Conservation (phyloP, 1,139 yeast genomes). For the Yamadazyma aaseri region DNA sequence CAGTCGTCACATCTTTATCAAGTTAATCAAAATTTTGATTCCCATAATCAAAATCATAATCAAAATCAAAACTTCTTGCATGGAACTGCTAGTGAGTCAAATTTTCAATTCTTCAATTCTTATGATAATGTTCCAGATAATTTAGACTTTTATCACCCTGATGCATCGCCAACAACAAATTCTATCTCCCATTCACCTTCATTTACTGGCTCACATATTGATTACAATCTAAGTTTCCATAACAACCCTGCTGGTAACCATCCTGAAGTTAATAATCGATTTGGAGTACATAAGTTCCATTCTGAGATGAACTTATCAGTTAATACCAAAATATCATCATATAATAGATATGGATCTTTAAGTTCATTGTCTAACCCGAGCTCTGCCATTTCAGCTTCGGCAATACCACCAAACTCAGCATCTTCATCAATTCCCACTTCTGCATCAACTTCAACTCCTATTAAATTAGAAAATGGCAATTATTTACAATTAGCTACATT, state of each 20-base stretch:
- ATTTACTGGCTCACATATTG: neutral
- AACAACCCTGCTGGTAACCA: neutral
- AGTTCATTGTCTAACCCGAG: slow-evolving; percentile 3
- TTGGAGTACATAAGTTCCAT: slow-evolving; percentile 7
- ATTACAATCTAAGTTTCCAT: slow-evolving; percentile 1
- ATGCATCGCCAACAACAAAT: slow-evolving; percentile 3
- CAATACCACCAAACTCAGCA: slow-evolving; percentile 13
- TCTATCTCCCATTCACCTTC: slow-evolving; percentile 9
- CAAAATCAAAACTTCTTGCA: slow-evolving; percentile 1
- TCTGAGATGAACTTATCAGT: slow-evolving; percentile 8
- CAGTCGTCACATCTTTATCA: slow-evolving; percentile 13
- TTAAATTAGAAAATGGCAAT: slow-evolving; percentile 6
- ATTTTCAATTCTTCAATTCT: slow-evolving; percentile 8
- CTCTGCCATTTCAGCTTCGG: slow-evolving; percentile 5
- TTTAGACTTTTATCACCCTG: slow-evolving; percentile 5
- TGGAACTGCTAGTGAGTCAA: neutral
- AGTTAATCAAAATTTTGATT: slow-evolving; percentile 9
- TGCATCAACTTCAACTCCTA: slow-evolving; percentile 9
- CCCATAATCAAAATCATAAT: slow-evolving; percentile 9
- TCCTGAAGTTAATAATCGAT: neutral
- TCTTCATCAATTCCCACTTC: slow-evolving; percentile 11
- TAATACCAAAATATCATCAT: slow-evolving; percentile 4
- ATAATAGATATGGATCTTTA: slow-evolving; percentile 1
- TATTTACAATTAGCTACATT: slow-evolving; percentile 19
- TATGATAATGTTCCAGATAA: slow-evolving; percentile 8